Conservation (phyloP, 306 rosid genomes). For the Medicago ruthenica region DNA sequence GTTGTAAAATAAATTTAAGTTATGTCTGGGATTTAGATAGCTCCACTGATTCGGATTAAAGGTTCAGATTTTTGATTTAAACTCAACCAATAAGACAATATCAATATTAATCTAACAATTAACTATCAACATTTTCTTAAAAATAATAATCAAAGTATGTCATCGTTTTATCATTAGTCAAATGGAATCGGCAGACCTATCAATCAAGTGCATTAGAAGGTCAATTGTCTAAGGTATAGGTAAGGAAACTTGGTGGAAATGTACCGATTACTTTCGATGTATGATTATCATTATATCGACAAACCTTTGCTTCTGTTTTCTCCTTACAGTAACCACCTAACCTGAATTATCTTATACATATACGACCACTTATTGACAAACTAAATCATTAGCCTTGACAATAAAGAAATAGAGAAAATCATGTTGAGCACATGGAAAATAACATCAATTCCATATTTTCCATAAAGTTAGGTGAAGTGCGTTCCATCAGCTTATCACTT, state of each 20-base stretch:
- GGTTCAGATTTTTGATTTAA: too few relatives aligned
- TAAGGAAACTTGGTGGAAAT: conserved; percentile 30
- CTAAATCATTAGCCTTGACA: conserved; percentile 19
- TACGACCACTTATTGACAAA: conserved; percentile 3
- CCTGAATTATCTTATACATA: conserved; percentile 12
- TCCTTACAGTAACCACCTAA: conserved; percentile 17
- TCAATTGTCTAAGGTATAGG: conserved; percentile 17
- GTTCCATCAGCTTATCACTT: conserved; percentile 51
- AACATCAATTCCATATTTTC: conserved; percentile 26
- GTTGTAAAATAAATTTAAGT: conserved; percentile 2
- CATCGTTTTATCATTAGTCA: conserved; percentile 14
- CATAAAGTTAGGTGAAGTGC: conserved; percentile 65
- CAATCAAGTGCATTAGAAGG: conserved; percentile 16
- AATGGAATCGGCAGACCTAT: conserved; percentile 21
- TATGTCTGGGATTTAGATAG: too few relatives aligned
- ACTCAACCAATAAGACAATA: too few relatives aligned
- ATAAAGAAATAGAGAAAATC: conserved; percentile 21
- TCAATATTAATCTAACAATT: too few relatives aligned
- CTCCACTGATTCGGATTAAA: too few relatives aligned
- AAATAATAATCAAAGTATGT: neutral
- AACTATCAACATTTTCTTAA: too few relatives aligned
- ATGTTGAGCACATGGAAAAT: conserved; percentile 37
- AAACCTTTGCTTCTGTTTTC: conserved; percentile 20
- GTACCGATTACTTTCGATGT: conserved; percentile 14
- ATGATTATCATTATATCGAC: neutral